phyloP scores from a whole-genome alignment of 257 asterid species.

The Scutellaria baicalensis region DNA sequence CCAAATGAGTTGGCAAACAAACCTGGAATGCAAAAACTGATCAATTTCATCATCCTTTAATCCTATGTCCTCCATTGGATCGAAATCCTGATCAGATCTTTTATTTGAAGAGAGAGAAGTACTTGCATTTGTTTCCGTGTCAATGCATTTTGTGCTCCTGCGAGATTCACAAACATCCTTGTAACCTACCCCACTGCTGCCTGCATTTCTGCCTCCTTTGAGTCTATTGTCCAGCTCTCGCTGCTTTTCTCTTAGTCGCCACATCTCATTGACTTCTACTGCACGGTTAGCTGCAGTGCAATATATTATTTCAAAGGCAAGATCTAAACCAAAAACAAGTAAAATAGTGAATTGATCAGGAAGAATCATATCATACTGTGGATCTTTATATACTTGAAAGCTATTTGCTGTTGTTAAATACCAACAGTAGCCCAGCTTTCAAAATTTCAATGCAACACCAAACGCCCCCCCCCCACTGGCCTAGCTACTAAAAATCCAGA shows the following conservation, averaged over 20 bases:
- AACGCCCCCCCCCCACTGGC: not conserved
- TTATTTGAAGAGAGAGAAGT: conserved; percentile 40
- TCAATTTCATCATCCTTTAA: conserved; percentile 78
- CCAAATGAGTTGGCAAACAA: not conserved
- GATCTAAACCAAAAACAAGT: not conserved
- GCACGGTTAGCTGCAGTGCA: conserved; percentile 64
- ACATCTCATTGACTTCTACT: conserved; percentile 91
- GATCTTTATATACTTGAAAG: not conserved
- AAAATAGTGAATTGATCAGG: not conserved
- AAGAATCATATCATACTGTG: not conserved
- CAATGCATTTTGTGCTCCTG: conserved; percentile 27
- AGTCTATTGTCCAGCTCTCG: conserved; percentile 60
- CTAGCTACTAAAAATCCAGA: not conserved
- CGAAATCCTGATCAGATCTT: conserved; percentile 25
- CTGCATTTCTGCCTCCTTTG: conserved; percentile 29
- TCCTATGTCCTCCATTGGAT: conserved; percentile 42
- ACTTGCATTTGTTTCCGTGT: conserved; percentile 28
- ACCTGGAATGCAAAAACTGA: conserved; percentile 74
- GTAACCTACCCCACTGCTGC: conserved; percentile 21
- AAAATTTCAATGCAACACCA: not conserved
- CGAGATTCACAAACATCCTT: conserved; percentile 26
- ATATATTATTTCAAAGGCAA: not conserved
- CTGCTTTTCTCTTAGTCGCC: conserved; percentile 87
- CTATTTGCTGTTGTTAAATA: not conserved
- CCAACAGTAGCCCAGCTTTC: not conserved